These are phyloP conservation scores for Barnettozyma vustinii DNA, from an alignment of 805 yeast genomes.

Conservation along the genomic window DNA sequence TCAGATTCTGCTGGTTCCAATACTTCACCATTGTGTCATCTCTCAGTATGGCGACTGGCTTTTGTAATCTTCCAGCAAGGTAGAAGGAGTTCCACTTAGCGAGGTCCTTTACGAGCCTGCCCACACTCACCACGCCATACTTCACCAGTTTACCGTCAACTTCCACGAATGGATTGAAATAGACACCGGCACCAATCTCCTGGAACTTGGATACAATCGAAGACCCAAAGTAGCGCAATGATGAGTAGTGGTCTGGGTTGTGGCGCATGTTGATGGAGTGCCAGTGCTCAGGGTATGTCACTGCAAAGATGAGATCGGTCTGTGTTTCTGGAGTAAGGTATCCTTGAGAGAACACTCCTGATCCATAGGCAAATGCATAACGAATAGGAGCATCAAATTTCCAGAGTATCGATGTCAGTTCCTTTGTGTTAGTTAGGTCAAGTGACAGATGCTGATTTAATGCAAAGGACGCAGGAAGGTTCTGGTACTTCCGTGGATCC, in stretches of 20 bases:
- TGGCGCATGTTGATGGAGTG: slow-evolving; percentile 67
- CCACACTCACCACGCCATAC: slow-evolving; percentile 78
- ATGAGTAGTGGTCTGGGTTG: slow-evolving; percentile 74
- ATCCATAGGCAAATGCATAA: slow-evolving; percentile 90
- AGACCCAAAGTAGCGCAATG: slow-evolving; percentile 55
- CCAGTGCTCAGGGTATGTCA: slow-evolving; percentile 68
- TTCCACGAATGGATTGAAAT: slow-evolving; percentile 85
- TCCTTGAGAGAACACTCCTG: slow-evolving; percentile 85
- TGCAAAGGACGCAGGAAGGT: slow-evolving; percentile 53
- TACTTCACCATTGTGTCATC: slow-evolving; percentile 59
- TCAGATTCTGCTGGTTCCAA: slow-evolving; percentile 70
- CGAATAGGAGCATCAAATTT: slow-evolving; percentile 67
- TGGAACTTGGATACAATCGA: slow-evolving; percentile 52
- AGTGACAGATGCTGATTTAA: slow-evolving; percentile 50
- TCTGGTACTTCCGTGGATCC: slow-evolving; percentile 15
- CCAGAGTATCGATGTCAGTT: slow-evolving; percentile 45
- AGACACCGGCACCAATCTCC: slow-evolving; percentile 81
- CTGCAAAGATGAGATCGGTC: slow-evolving; percentile 81
- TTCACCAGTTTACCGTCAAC: slow-evolving; percentile 60
- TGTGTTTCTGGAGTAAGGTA: slow-evolving; percentile 51
- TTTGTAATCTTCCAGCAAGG: slow-evolving; percentile 88
- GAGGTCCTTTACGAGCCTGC: slow-evolving; percentile 59
- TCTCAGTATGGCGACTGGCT: slow-evolving; percentile 76
- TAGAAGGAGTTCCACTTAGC: slow-evolving; percentile 83
- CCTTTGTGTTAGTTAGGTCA: slow-evolving; percentile 34